Percentiles rank a stretch among this genome's conserved stretches.
Conservation (phyloP, 306 rosid genomes). For the Pueraria montana region DNA sequence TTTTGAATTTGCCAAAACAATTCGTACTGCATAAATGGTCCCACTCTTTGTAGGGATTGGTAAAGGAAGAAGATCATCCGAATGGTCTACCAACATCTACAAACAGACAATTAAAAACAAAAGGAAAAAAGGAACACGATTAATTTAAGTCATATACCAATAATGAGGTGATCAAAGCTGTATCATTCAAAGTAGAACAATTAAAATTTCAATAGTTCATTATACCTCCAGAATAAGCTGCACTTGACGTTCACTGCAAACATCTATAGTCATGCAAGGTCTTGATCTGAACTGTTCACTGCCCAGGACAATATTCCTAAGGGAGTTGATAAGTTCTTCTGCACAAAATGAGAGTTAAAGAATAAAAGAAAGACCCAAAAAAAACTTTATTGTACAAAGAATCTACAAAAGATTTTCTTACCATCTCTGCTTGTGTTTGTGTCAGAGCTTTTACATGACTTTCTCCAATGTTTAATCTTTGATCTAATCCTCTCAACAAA, state of each 20-base stretch:
- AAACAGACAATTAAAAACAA: conserved; percentile 49
- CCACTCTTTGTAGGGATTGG: conserved; percentile 68
- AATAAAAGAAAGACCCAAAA: conserved; percentile 29
- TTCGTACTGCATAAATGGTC: conserved; percentile 64
- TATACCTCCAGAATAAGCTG: conserved; percentile 80
- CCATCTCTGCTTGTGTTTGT: conserved; percentile 60
- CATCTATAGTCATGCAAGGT: conserved; percentile 78
- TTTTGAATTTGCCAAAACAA: conserved; percentile 71
- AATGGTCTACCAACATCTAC: conserved; percentile 73
- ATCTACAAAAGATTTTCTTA: conserved; percentile 49
- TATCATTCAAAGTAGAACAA: conserved; percentile 39
- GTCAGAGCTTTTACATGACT: conserved; percentile 53
- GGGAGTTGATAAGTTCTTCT: conserved; percentile 71
- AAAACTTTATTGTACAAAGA: not conserved
- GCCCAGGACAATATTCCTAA: conserved; percentile 70
- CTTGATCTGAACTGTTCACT: conserved; percentile 71
- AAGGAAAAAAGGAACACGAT: not conserved
- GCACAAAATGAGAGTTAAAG: conserved; percentile 48
- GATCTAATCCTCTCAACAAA: conserved; percentile 77
- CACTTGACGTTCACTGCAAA: conserved; percentile 85
- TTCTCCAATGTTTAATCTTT: conserved; percentile 73
- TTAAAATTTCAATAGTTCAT: conserved; percentile 28
- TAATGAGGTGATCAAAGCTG: conserved; percentile 18
- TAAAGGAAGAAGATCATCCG: conserved; percentile 77
- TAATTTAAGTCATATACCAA: conserved; percentile 13